Conservation (phyloP, 2,329 filamentous ascomycete species). For the Xylogone sp. region DNA sequence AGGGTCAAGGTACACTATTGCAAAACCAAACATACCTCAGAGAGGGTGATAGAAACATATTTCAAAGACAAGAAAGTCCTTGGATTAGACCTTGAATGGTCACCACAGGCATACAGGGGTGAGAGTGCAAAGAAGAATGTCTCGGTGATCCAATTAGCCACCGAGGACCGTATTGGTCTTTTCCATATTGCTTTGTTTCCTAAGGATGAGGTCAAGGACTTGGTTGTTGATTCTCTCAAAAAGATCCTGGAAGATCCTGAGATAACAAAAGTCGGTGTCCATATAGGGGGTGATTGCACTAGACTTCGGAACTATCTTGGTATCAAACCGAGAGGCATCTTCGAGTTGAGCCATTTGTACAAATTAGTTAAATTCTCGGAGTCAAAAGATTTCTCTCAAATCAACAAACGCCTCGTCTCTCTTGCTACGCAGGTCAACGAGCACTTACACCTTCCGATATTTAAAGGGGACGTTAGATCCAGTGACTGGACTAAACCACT, state of each 20-base stretch:
- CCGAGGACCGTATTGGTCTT: constrained; percentile 69
- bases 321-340: constrained; percentile 61
- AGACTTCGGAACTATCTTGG: constrained; percentile 64
- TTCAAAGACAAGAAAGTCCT: constrained; percentile 68
- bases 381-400: constrained; percentile 43
- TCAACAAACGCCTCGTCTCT: constrained; percentile 64
- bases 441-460: constrained; percentile 68
- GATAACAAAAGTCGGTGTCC: constrained; percentile 74
- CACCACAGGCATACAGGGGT: constrained; percentile 41
- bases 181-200: constrained; percentile 73
- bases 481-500: constrained; percentile 71
- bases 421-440: constrained; percentile 69
- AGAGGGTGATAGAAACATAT: constrained; percentile 58
- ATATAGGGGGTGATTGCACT: constrained; percentile 66
- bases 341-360: constrained; percentile 82
- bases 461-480: constrained; percentile 68
- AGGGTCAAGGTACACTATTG: constrained; percentile 76
- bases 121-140: constrained; percentile 63
- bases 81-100: constrained; percentile 93
- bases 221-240: constrained; percentile 69
- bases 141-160: constrained; percentile 80
- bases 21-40: constrained; percentile 60
- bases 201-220: constrained; percentile 39
- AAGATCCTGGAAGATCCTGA: constrained; percentile 66
- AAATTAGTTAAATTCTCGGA: constrained; percentile 68